Percentiles rank a stretch among this genome's conserved stretches.
phyloP scores from a whole-genome alignment of 805 yeast species.

The Schizosaccharomyces cryophilus region DNA sequence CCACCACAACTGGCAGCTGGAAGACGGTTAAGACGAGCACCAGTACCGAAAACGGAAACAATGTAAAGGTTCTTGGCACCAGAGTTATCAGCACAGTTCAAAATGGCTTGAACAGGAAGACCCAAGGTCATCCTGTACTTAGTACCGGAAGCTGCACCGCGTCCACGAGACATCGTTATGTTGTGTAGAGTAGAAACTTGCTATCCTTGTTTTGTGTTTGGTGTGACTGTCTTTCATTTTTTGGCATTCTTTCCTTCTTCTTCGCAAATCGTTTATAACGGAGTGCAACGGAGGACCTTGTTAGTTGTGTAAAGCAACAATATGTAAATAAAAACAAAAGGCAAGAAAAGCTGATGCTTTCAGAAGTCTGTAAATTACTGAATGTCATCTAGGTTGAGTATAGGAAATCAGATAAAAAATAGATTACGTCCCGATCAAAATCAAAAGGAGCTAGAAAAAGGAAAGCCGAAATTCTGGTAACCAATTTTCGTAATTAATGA shows the following conservation, averaged over 20 bases:
- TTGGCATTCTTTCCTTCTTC: neutral
- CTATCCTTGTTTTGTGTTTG: neutral
- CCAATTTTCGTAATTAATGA: no score
- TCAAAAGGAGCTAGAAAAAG: no score
- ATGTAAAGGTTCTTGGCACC: constrained; percentile 99
- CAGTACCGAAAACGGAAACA: constrained; percentile 95
- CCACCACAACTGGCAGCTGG: constrained; percentile 99
- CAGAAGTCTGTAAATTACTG: no score
- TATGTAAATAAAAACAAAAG: no score
- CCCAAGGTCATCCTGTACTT: constrained; percentile 99
- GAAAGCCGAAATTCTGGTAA: no score
- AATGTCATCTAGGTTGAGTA: no score
- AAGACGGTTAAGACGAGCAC: constrained; percentile 99
- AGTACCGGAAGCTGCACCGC: constrained; percentile 86
- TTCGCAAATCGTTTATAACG: neutral
- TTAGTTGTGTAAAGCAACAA: no score
- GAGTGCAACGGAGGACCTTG: no score
- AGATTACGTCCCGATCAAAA: no score
- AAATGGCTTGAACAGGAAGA: constrained; percentile 98
- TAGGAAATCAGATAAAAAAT: no score
- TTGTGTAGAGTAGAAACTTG: neutral
- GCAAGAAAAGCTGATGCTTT: no score
- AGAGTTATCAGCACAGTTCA: constrained; percentile 99
- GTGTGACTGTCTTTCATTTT: neutral
- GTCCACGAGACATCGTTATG: constrained; percentile 2